Evolutionary conservation across 805 yeast genomes (phyloP).

Genomic region (Candida montana): DNA sequence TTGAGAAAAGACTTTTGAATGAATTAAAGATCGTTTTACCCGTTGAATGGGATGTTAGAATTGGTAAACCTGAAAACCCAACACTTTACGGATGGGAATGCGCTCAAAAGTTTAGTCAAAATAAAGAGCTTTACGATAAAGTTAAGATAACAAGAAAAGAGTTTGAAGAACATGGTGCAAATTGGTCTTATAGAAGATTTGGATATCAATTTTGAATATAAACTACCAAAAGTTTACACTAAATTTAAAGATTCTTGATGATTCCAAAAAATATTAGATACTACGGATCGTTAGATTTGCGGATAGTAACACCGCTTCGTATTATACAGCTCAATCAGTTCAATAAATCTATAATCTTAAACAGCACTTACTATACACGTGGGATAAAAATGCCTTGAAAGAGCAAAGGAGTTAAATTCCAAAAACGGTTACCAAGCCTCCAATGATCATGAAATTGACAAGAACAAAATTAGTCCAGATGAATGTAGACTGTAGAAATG

Average conservation of each 20-base stretch:
- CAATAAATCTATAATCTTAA: not conserved
- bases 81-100: slow-evolving; percentile 54
- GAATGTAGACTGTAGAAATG: slow-evolving; percentile 34
- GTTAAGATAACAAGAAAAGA: slow-evolving; percentile 71
- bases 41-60: slow-evolving; percentile 59
- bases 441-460: slow-evolving; percentile 37
- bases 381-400: not conserved
- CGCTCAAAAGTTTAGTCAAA: slow-evolving; percentile 35
- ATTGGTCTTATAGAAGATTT: slow-evolving; percentile 38
- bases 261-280: too few relatives aligned
- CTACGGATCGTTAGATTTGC: too few relatives aligned
- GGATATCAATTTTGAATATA: slow-evolving; percentile 32
- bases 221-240: too few relatives aligned
- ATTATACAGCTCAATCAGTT: too few relatives aligned
- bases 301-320: too few relatives aligned
- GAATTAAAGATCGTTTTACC: slow-evolving; percentile 69
- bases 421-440: slow-evolving; percentile 36
- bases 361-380: not conserved
- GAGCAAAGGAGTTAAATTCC: slow-evolving; percentile 11
- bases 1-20: slow-evolving; percentile 50
- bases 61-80: slow-evolving; percentile 34
- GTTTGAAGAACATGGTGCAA: slow-evolving; percentile 75
- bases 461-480: slow-evolving; percentile 38
- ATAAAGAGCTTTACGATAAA: slow-evolving; percentile 32
- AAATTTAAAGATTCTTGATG: too few relatives aligned